phyloP scores from a whole-genome alignment of 495 filamentous ascomycete genomes.

The Neurospora sp. region DNA sequence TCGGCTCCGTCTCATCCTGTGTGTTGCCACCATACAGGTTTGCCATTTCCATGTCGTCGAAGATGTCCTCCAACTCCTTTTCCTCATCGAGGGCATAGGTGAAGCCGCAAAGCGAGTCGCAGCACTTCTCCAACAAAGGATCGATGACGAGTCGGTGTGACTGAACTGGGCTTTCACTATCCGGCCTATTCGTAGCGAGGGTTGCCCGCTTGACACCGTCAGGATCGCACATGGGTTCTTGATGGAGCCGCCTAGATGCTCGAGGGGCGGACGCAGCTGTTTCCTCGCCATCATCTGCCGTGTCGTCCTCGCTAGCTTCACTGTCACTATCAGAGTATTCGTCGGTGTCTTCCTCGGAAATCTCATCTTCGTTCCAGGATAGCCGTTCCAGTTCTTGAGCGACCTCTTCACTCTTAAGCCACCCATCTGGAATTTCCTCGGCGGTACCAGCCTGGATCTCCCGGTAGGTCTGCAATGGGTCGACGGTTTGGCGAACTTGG shows the following conservation, averaged over 20 bases:
- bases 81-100: background rate
- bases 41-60: background rate
- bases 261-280: background rate
- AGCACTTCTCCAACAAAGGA: background rate
- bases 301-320: background rate
- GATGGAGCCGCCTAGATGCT: background rate
- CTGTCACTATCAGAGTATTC: background rate
- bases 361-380: background rate
- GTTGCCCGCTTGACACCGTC: background rate
- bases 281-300: accelerated
- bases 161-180: background rate
- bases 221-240: background rate
- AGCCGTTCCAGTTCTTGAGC: background rate
- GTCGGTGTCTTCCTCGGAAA: background rate
- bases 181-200: background rate
- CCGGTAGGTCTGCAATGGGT: background rate
- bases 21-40: too few species aligned
- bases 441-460: background rate
- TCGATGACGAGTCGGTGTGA: background rate
- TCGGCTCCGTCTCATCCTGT: background rate
- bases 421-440: background rate
- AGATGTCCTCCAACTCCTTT: background rate
- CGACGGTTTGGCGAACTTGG: background rate
- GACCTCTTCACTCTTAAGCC: background rate
- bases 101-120: background rate